Percentiles rank a stretch among this genome's conserved stretches.
These are phyloP conservation scores for Scheffersomyces amazonensis DNA, from an alignment of 805 yeast genomes.

Conservation along the genomic window DNA sequence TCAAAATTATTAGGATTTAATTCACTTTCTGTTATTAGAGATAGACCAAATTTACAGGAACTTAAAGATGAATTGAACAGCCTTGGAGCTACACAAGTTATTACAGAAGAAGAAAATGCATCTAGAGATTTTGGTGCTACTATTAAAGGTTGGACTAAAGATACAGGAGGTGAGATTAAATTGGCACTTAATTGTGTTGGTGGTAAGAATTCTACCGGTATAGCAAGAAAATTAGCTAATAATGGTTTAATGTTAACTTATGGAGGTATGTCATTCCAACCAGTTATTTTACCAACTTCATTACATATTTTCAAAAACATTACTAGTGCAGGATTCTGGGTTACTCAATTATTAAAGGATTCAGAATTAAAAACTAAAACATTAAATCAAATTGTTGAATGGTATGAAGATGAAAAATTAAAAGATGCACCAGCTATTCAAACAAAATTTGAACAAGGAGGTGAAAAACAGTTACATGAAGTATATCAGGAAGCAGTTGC, in stretches of 20 bases:
- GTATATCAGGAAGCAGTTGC: slow-evolving; percentile 28
- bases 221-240: slow-evolving; percentile 75
- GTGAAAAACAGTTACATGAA: slow-evolving; percentile 21
- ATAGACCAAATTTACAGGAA: slow-evolving; percentile 73
- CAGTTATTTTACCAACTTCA: slow-evolving; percentile 87
- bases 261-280: slow-evolving; percentile 97
- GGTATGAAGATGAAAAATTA: slow-evolving; percentile 41
- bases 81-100: slow-evolving; percentile 84
- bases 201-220: slow-evolving; percentile 76
- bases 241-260: slow-evolving; percentile 84
- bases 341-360: slow-evolving; percentile 50
- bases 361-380: slow-evolving; percentile 33
- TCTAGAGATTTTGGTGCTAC: slow-evolving; percentile 64
- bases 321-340: slow-evolving; percentile 90
- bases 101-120: slow-evolving; percentile 82
- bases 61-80: slow-evolving; percentile 47
- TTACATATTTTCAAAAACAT: slow-evolving; percentile 86
- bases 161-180: slow-evolving; percentile 52
- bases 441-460: slow-evolving; percentile 14
- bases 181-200: slow-evolving; percentile 93
- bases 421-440: slow-evolving; percentile 35
- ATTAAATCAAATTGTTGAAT: slow-evolving; percentile 33
- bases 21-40: slow-evolving; percentile 84
- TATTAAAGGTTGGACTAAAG: slow-evolving; percentile 52
- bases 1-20: slow-evolving; percentile 76